A percentile compares a stretch with the other conserved stretches of the same genome.
Conservation (phyloP, 129 eudicot species). For the Chrysanthemum lavandulifolium region DNA sequence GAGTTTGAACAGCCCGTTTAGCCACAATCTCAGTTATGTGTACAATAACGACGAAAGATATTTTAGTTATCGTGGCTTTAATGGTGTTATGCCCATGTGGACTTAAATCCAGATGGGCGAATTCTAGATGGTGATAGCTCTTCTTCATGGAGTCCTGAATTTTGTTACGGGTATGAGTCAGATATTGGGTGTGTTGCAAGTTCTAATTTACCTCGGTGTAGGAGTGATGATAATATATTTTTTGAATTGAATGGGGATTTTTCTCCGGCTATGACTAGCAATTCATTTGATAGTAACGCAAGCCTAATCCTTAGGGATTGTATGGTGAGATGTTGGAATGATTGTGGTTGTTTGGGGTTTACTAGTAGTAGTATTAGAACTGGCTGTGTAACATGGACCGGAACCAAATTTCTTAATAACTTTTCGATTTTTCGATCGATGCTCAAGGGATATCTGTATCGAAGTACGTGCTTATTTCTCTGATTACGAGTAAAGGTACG, state of each 20-base stretch:
- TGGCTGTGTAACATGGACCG: conserved; percentile 30
- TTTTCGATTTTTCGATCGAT: conserved; percentile 12
- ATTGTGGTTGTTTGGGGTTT: conserved; percentile 49
- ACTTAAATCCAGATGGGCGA: conserved; percentile 12
- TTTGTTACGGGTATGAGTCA: conserved; percentile 25
- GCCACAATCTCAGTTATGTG: conserved; percentile 30
- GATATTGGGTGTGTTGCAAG: conserved; percentile 27
- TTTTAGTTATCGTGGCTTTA: conserved; percentile 7
- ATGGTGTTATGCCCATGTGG: conserved; percentile 15
- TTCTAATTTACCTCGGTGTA: conserved; percentile 20
- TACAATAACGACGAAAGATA: conserved; percentile 29
- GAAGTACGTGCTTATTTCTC: conserved; percentile 35
- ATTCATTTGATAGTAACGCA: conserved; percentile 8
- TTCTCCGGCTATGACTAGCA: background rate
- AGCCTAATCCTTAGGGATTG: conserved; percentile 48
- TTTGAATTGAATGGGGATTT: conserved; percentile 7
- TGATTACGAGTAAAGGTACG: conserved; percentile 1
- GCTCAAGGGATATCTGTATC: conserved; percentile 14
- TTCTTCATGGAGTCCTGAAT: background rate
- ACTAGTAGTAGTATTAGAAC: conserved; percentile 10
- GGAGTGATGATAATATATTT: conserved; percentile 17
- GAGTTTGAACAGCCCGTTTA: too few species aligned
- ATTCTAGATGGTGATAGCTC: background rate
- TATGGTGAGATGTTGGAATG: conserved; percentile 48
- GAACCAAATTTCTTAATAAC: conserved; percentile 2